Percentiles rank a stretch among this genome's conserved stretches.
Evolutionary conservation across 306 rosid genomes (phyloP).

Genomic region (Parietaria judaica): DNA sequence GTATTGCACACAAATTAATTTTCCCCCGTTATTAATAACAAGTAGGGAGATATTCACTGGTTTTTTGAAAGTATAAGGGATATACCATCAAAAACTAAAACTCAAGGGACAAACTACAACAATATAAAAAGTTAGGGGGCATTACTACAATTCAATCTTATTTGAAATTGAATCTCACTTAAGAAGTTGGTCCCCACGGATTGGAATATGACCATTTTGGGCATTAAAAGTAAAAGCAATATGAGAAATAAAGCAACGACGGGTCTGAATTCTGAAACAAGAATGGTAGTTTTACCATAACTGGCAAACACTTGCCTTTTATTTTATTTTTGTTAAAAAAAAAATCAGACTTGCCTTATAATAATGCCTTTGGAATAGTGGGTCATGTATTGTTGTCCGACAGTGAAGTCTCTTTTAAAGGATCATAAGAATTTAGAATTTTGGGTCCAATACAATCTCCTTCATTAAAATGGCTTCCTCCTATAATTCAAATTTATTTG

Average conservation of each 20-base stretch:
- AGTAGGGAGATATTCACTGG: no score
- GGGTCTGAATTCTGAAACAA: conserved; percentile 1
- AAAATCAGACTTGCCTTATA: background rate
- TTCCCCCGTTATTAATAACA: no score
- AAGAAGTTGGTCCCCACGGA: background rate
- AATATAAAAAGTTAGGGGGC: no score
- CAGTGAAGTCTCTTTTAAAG: background rate
- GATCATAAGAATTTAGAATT: background rate
- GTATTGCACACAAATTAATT: no score
- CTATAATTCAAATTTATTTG: background rate
- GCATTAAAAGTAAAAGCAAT: background rate
- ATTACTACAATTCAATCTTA: no score
- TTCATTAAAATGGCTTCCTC: background rate
- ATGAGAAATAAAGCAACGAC: background rate
- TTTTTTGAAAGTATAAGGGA: no score
- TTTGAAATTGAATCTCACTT: conserved; percentile 5
- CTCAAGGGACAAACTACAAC: no score
- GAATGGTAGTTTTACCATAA: background rate
- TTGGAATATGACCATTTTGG: background rate
- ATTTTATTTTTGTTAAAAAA: background rate
- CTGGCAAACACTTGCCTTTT: no score
- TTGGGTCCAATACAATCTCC: background rate
- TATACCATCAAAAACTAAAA: no score
- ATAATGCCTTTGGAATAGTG: background rate
- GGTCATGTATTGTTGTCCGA: background rate